Percentiles rank a stretch among this genome's conserved stretches.
Conservation (phyloP, 108 stramenopile species). For the Cafeteria roenbergensis region DNA sequence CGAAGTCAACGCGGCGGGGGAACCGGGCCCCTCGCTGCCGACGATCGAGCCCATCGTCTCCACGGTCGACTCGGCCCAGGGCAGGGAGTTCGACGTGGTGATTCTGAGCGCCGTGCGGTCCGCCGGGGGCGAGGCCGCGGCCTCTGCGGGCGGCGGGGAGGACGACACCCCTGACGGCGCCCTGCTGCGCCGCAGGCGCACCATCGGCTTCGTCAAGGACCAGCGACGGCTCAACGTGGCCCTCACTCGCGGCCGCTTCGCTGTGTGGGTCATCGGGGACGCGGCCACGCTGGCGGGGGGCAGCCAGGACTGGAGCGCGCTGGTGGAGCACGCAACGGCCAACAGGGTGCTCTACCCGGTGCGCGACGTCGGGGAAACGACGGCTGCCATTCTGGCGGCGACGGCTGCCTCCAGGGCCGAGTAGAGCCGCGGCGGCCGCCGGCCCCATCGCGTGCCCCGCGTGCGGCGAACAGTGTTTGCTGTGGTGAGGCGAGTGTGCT, state of each 20-base stretch:
- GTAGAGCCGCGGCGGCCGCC: too few species aligned
- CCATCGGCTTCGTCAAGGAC: slow-evolving; percentile 53
- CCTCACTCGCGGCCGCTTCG: slow-evolving; percentile 39
- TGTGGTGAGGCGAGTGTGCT: too few species aligned
- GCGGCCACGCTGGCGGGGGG: slow-evolving; percentile 8
- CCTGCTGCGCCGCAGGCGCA: not conserved
- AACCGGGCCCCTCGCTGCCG: not conserved
- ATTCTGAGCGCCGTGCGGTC: slow-evolving; percentile 78
- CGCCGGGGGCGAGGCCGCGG: too few species aligned
- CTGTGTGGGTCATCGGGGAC: slow-evolving; percentile 45
- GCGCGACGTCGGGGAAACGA: too few species aligned
- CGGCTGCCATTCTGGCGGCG: too few species aligned
- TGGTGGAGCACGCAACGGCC: slow-evolving; percentile 24
- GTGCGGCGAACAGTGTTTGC: too few species aligned
- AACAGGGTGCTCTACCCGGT: too few species aligned
- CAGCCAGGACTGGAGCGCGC: slow-evolving; percentile 6
- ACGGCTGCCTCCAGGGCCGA: too few species aligned
- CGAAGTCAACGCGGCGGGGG: not conserved
- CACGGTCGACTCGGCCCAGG: slow-evolving; percentile 84
- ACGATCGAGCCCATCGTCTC: slow-evolving; percentile 33
- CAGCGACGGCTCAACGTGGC: slow-evolving; percentile 48
- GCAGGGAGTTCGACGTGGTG: slow-evolving; percentile 76
- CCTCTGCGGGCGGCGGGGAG: not conserved
- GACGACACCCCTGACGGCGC: not conserved
- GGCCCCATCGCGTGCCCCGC: too few species aligned